Base-by-base conservation (phyloP, 1,284 basidiomycete species). In the Sporisorium sorghi region DNA sequence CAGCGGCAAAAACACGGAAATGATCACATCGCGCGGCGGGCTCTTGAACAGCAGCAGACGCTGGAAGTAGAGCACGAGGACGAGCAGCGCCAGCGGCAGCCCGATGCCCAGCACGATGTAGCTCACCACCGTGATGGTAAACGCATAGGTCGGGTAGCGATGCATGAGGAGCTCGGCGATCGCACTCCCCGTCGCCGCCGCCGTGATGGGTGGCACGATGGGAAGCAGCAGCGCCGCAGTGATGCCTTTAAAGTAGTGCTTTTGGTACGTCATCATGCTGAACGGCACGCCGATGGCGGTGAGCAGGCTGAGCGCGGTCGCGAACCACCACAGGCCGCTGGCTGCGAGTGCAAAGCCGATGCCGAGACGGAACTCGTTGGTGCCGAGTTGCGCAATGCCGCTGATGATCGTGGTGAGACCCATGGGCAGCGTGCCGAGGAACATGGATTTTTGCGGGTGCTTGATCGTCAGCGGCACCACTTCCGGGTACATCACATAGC, bases 281-380 rank as follows among this genome's bases (percentile, higher is more conserved):
- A 91, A 90, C 5, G 91, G 84, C 62, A 90, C 86, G 10, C 89
- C 89, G 82, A 91, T 89, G 70, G 88, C 89, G 64, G 89, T 89
- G 23, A 88, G 24, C 8, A 90, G 79, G 1, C 91, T 89, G 21
- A 91, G 75, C 1, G 87, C 83, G 2, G 89, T 86, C 70, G 91
- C 88, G 39, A 90, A 70, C 92, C 91, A 93, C 92, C 92, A 93
- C 11, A 91, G 79, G 1, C 81, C 88, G 89, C 91, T 91, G 19
- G 91, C 85, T 35, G 88, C 85, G 57, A 88, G 89, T 0, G 90
- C 85, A 81, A 92, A 91, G 0, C 78, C 53, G 37, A 79, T 83
- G 10, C 90, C 90, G n/a, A n/a, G n/a, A n/a, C n/a, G n/a, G 37
- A 89, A 87, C 0, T 79, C 78, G 1, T 84, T 81, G 0, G 85